phyloP scores from a whole-genome alignment of 2,329 filamentous ascomycete genomes.

The Juglanconis sp. region DNA sequence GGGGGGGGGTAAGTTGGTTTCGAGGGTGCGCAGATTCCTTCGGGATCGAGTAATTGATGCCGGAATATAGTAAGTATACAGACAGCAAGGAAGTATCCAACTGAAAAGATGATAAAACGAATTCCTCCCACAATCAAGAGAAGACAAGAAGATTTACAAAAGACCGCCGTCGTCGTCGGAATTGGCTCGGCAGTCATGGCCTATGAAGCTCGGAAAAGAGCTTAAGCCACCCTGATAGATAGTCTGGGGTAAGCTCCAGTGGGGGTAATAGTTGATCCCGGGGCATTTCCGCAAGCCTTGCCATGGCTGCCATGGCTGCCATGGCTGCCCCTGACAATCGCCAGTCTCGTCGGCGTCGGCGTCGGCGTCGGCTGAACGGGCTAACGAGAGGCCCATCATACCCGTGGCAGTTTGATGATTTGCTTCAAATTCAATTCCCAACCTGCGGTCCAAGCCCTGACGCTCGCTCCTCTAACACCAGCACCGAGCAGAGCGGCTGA shows the following conservation, averaged over 20 bases:
- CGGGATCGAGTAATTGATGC: too few relatives aligned
- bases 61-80: background rate
- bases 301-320: too few relatives aligned
- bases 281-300: background rate
- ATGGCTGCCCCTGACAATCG: background rate
- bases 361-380: too few relatives aligned
- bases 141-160: background rate
- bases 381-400: background rate
- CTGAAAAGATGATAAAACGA: background rate
- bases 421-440: background rate
- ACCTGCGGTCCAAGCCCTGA: background rate
- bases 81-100: background rate
- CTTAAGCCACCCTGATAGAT: background rate
- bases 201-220: constrained; percentile 8
- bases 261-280: constrained; percentile 2
- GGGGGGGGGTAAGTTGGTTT: too few relatives aligned
- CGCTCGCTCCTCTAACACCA: background rate
- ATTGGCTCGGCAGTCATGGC: background rate
- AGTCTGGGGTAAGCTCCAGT: constrained; percentile 3
- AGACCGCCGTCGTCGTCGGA: background rate
- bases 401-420: background rate
- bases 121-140: background rate
- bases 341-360: background rate
- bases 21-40: too few relatives aligned
- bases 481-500: background rate